Conservation (phyloP, 495 filamentous ascomycete genomes). For the Tuber brumale region DNA sequence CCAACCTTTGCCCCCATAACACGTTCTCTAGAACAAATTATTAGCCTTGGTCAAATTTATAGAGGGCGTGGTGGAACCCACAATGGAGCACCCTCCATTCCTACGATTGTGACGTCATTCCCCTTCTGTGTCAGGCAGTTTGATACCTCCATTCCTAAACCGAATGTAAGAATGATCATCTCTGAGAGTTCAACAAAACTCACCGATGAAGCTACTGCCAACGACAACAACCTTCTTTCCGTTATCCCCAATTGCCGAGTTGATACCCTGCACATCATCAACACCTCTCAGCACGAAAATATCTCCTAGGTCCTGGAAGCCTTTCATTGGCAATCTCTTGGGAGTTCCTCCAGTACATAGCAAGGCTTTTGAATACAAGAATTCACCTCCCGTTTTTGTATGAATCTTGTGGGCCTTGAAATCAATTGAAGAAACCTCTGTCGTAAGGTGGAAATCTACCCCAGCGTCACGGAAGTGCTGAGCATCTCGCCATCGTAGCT, state of each 20-base stretch:
- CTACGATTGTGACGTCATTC: slow-evolving; percentile 82
- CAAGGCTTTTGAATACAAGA: slow-evolving; percentile 78
- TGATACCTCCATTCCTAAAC: slow-evolving; percentile 79
- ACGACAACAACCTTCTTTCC: slow-evolving; percentile 88
- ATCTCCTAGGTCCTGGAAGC: slow-evolving; percentile 79
- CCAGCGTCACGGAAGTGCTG: slow-evolving; percentile 71
- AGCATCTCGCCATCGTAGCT: slow-evolving; percentile 64
- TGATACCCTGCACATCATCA: slow-evolving; percentile 66
- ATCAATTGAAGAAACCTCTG: slow-evolving; percentile 70
- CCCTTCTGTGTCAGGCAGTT: slow-evolving; percentile 65
- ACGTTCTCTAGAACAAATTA: slow-evolving; percentile 50
- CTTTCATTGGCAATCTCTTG: slow-evolving; percentile 67
- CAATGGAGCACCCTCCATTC: slow-evolving; percentile 79
- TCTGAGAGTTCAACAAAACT: background rate
- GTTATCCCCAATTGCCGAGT: slow-evolving; percentile 63
- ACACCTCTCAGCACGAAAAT: slow-evolving; percentile 76
- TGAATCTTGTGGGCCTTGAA: slow-evolving; percentile 64
- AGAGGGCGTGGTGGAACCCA: slow-evolving; percentile 1
- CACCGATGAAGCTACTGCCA: slow-evolving; percentile 78
- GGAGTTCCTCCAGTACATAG: slow-evolving; percentile 81
- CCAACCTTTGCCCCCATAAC: slow-evolving; percentile 80
- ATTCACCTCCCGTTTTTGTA: slow-evolving; percentile 63
- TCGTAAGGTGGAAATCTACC: slow-evolving; percentile 61
- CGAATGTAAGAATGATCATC: slow-evolving; percentile 5
- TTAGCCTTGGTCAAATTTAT: background rate